Evolutionary conservation across 306 rosid genomes (phyloP), one percentile per base, ranked within the genome.

Genomic region (Gleditsia sinensis): DNA sequence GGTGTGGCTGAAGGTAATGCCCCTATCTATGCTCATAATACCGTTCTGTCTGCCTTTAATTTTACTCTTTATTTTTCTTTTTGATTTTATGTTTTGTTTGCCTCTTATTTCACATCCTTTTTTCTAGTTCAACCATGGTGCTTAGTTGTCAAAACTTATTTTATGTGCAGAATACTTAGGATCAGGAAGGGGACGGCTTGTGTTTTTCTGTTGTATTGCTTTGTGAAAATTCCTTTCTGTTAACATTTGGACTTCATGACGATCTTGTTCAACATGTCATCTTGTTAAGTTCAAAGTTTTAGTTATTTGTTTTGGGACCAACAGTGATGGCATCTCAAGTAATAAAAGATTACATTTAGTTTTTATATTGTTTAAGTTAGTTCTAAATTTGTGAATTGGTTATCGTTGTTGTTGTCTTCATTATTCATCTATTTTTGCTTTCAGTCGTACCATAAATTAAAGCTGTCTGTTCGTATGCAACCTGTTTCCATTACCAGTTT

Each of bases 1-100:
- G 78, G 82, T 94, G 68, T 94, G 94, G 94, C 69, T 94, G 56
- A 94, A 91, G 96, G 96, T 89, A 77, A 19, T 36, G 10, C 43
- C 19, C 8, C 8, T 57, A 57, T 57, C 40, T 30, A 28, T 55
- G 62, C 34, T 55, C 59, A 8, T 21, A 53, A 53, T 48, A 16
- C 24, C 54, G 10, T n/a, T 48, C 10, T 48, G 7, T 19, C 53
- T 46, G 7, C 5, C 0, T 48, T 16, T 3, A n/a, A 0, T 46
- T 16, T 10, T 42, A 10, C n/a, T 42, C n/a, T 42, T 42, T 42
- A 1, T 42, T 42, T 10, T 42, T 42, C 49, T 42, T 2, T 3
- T 48, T n/a, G 7, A 0, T 16, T 17, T 48, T n/a, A n/a, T n/a
- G n/a, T n/a, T 49, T 49, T 19, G 17, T 39, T 33, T 54, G 0